Conservation (phyloP, 2,329 filamentous ascomycete species). For the Curvularia sp. region DNA sequence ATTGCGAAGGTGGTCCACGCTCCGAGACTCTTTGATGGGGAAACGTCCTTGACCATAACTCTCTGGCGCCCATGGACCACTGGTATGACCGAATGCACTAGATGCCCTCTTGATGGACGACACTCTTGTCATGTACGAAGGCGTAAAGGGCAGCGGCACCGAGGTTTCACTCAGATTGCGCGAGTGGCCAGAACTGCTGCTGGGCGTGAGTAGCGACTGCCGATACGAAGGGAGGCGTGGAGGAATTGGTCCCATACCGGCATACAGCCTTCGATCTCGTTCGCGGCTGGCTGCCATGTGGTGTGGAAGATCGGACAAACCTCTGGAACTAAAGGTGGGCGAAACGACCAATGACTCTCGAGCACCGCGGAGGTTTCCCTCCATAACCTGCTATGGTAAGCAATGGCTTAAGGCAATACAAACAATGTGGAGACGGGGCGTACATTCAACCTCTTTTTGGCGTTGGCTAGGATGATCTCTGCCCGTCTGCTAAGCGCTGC, state of each 20-base stretch:
- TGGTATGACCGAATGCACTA: slow-evolving; percentile 49
- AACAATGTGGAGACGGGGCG: slow-evolving; percentile 42
- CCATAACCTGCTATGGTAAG: slow-evolving; percentile 75
- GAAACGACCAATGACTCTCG: slow-evolving; percentile 69
- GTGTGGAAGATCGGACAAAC: slow-evolving; percentile 42
- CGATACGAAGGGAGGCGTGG: slow-evolving; percentile 42
- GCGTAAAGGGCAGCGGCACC: slow-evolving; percentile 43
- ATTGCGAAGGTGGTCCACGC: slow-evolving; percentile 51
- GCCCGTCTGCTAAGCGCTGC: slow-evolving; percentile 68
- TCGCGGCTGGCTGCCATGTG: slow-evolving; percentile 46
- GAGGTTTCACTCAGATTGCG: slow-evolving; percentile 54
- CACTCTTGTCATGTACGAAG: slow-evolving; percentile 37
- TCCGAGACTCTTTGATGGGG: slow-evolving; percentile 49
- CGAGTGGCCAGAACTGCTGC: slow-evolving; percentile 45
- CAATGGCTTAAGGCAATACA: slow-evolving; percentile 11
- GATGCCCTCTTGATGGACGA: slow-evolving; percentile 47
- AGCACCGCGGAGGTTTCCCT: slow-evolving; percentile 84
- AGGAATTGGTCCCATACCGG: slow-evolving; percentile 47
- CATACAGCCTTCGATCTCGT: slow-evolving; percentile 46
- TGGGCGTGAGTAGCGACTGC: slow-evolving; percentile 43
- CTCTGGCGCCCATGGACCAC: slow-evolving; percentile 49
- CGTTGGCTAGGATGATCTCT: slow-evolving; percentile 90
- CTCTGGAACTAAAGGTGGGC: slow-evolving; percentile 57
- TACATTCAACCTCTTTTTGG: slow-evolving; percentile 87
- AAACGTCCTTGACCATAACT: slow-evolving; percentile 45